Base-by-base conservation (phyloP, 352 stramenopile genomes). In the Globisporangium emineosum region DNA sequence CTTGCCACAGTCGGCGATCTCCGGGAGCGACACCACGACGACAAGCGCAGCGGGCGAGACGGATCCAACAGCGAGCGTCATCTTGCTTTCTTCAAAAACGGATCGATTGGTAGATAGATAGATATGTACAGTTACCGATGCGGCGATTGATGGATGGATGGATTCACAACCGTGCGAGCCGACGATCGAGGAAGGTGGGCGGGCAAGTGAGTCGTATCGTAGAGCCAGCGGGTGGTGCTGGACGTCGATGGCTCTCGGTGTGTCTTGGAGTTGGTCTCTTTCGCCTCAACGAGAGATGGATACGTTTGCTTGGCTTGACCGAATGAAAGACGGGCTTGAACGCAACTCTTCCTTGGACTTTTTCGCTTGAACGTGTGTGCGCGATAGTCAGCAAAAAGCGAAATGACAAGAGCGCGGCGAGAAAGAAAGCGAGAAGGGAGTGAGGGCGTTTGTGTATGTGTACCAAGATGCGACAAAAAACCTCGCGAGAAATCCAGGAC, bases 341-440 rank as follows among this genome's bases (percentile, higher is more conserved):
- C n/a, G n/a, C n/a, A n/a, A n/a, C n/a, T n/a, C n/a, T n/a, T n/a
- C n/a, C n/a, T n/a, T 47, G 40, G 40, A 17, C 17, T 57, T 19
- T 32, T 37, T 54, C 27, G 47, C 47, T 54, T 27, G 47, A 29
- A 19, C 23, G 47, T 27, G 47, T 25, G 25, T 12, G 50, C 5
- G 50, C 50, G 25, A 57, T 57, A 57, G 50, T 57, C 50, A 57
- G 50, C 50, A 57, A 57, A 35, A 57, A 21, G 27, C 27, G 40
- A 32, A 57, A 57, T 57, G 50, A 5, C 25, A 32, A 32, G n/a
- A n/a, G n/a, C n/a, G 29, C 45, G n/a, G n/a, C 45, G 45, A 52
- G 45, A 52, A 52, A 29, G 45, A 52, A 52, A 52, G 49, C 27
- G 27, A 27, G 29, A 53, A 15, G 40, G 21, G 40, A 45, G 17